Evolutionary conservation across 306 rosid genomes (phyloP).

Genomic region (Dalbergia cochinchinensis): DNA sequence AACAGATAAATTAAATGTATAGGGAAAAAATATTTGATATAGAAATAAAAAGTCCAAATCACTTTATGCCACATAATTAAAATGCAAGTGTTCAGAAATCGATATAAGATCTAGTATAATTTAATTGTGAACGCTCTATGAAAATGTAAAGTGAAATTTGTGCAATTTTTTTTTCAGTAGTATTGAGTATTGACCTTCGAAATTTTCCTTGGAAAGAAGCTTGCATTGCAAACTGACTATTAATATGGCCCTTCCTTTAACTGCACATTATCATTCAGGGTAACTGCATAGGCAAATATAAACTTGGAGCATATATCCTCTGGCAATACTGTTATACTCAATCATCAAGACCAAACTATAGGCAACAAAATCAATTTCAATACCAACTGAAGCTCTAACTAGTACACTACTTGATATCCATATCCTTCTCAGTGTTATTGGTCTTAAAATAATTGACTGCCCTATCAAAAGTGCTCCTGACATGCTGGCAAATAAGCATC

Average conservation of each 20-base stretch:
- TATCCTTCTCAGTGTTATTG: slow-evolving; percentile 45
- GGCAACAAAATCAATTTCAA: background rate
- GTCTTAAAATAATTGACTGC: slow-evolving; percentile 67
- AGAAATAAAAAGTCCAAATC: no score
- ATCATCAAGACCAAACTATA: background rate
- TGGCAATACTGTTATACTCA: background rate
- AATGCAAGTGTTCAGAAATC: no score
- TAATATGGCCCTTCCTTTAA: background rate
- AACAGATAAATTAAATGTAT: no score
- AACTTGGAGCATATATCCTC: background rate
- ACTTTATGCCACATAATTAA: no score
- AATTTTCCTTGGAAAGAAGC: background rate
- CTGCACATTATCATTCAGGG: background rate
- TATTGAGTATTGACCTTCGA: no score
- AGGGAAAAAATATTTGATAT: no score
- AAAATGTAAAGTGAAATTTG: no score
- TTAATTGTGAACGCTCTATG: no score
- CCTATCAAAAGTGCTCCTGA: slow-evolving; percentile 68
- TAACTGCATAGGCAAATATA: background rate
- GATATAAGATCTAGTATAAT: no score
- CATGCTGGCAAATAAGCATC: slow-evolving; percentile 79
- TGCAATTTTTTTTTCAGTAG: no score
- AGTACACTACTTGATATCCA: slow-evolving; percentile 41
- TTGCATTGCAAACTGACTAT: background rate
- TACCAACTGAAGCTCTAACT: slow-evolving; percentile 7